Percentiles rank a stretch among this genome's conserved stretches.
These are phyloP conservation scores for Dothiorella sarmentorum DNA, from an alignment of 2,329 filamentous ascomycete genomes.

Conservation along the genomic window DNA sequence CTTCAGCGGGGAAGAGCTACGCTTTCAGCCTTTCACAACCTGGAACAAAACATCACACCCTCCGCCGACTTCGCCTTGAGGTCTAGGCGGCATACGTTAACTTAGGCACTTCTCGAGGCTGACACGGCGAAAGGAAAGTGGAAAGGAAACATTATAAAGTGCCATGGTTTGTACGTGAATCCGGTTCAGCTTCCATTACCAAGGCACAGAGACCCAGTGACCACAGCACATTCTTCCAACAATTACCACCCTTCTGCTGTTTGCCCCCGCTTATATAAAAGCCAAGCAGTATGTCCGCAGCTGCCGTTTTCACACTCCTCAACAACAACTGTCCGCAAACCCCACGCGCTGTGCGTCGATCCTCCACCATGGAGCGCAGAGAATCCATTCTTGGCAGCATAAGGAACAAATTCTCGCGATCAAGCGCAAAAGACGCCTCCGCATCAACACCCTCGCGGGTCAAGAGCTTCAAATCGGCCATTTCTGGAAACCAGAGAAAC, in stretches of 20 bases:
- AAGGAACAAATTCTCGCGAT: conserved; percentile 27
- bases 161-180: too few species aligned
- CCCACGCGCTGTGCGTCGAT: not conserved
- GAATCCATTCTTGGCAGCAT: conserved; percentile 25
- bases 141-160: too few species aligned
- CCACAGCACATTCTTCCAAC: not conserved
- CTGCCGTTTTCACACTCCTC: not conserved
- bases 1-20: too few species aligned
- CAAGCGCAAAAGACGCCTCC: conserved; percentile 18
- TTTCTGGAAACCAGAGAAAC: conserved; percentile 23
- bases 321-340: conserved; percentile 3
- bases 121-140: too few species aligned
- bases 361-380: conserved; percentile 5
- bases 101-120: too few species aligned
- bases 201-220: not conserved
- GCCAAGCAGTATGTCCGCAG: not conserved
- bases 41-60: too few species aligned
- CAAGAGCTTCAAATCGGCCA: conserved; percentile 22
- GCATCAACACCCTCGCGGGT: conserved; percentile 9
- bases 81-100: too few species aligned
- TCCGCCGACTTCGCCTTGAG: too few species aligned
- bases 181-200: too few species aligned
- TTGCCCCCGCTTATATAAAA: conserved; percentile 10
- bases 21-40: too few species aligned
- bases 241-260: not conserved